These are phyloP conservation scores for Laguncularia racemosa DNA, from an alignment of 345 rosid species.

Conservation along the genomic window DNA sequence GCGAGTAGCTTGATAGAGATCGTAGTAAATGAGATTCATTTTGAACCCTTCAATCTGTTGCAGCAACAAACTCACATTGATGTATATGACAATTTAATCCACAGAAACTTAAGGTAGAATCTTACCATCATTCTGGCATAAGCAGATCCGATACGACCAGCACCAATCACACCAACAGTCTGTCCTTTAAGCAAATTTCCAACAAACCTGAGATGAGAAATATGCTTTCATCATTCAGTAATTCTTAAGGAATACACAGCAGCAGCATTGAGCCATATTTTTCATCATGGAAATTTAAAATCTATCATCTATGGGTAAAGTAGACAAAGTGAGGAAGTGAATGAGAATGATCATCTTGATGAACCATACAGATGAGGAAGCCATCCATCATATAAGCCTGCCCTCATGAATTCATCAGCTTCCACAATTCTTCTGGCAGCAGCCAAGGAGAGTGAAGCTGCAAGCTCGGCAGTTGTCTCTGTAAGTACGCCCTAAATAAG, in stretches of 20 bases:
- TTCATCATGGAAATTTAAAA: too few species aligned
- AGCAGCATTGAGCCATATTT: neutral
- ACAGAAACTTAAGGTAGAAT: neutral
- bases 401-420: slow-evolving; percentile 96
- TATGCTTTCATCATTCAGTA: neutral
- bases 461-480: slow-evolving; percentile 93
- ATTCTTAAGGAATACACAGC: neutral
- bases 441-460: slow-evolving; percentile 85
- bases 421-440: slow-evolving; percentile 97
- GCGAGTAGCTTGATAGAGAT: slow-evolving; percentile 89
- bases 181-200: slow-evolving; percentile 98
- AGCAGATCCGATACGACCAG: slow-evolving; percentile 98
- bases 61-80: slow-evolving; percentile 2
- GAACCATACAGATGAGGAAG: slow-evolving; percentile 69
- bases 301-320: neutral
- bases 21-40: slow-evolving; percentile 93
- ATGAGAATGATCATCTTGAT: neutral
- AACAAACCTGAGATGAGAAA: slow-evolving; percentile 46
- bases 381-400: slow-evolving; percentile 96
- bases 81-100: neutral
- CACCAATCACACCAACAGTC: slow-evolving; percentile 97
- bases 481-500: slow-evolving; percentile 81
- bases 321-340: neutral
- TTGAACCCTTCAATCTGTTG: slow-evolving; percentile 88
- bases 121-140: slow-evolving; percentile 97